These are phyloP conservation scores for Yarrowia deformans DNA, from an alignment of 805 yeast genomes.

Conservation along the genomic window DNA sequence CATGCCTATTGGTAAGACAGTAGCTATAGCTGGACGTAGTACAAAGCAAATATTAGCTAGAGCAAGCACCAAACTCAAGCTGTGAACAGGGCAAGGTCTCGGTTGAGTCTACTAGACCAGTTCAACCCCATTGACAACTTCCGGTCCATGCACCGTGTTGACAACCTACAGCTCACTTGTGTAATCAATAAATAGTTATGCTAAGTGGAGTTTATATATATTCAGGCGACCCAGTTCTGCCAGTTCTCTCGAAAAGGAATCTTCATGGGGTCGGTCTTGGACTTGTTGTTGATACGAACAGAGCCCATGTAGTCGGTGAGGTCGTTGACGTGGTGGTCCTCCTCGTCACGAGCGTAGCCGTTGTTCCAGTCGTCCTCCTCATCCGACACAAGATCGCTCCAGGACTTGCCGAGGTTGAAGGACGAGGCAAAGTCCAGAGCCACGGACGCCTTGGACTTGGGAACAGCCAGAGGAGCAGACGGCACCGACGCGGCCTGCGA, in stretches of 20 bases:
- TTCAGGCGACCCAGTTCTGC: slow-evolving; percentile 38
- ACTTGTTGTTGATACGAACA: slow-evolving; percentile 9
- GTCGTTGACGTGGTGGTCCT: slow-evolving; percentile 23
- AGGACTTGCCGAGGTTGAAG: slow-evolving; percentile 47
- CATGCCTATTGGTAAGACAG: no score
- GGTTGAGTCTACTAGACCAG: no score
- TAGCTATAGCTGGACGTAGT: no score
- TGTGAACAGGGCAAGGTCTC: no score
- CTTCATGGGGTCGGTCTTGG: slow-evolving; percentile 35
- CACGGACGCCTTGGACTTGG: slow-evolving; percentile 41
- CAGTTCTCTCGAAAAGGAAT: slow-evolving; percentile 34
- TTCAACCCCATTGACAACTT: no score
- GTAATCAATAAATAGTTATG: slow-evolving; percentile 36
- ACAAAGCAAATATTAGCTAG: no score
- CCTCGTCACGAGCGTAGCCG: slow-evolving; percentile 37
- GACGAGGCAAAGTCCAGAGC: slow-evolving; percentile 40
- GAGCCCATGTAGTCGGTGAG: slow-evolving; percentile 38
- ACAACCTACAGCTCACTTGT: background rate
- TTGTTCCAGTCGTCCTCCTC: slow-evolving; percentile 45
- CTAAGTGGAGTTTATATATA: slow-evolving; percentile 36
- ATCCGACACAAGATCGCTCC: slow-evolving; percentile 47
- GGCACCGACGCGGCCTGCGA: slow-evolving; percentile 33
- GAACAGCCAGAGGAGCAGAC: slow-evolving; percentile 19
- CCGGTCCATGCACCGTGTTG: no score
- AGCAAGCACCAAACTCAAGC: no score